Evolutionary conservation across 2,329 filamentous ascomycete genomes (phyloP), one percentile per base, ranked within the genome.

Genomic region (Zarea fungicola): DNA sequence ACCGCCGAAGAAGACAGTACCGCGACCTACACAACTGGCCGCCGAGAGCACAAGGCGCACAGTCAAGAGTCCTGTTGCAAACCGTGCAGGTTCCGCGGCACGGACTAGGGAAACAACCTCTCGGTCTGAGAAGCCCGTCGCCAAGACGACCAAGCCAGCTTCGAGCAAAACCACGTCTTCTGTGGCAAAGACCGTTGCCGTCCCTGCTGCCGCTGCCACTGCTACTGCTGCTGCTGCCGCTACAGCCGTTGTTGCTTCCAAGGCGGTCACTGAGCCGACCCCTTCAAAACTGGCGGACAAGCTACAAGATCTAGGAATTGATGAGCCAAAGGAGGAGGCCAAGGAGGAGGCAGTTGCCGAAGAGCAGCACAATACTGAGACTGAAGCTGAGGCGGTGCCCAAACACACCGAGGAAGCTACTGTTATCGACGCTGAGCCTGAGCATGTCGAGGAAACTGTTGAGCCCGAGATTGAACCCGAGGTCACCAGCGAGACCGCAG

Each of bases 1-100:
- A 1, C 76, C 78, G 2, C 76, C 77, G 0, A 67, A 70, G 49
- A 77, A 69, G 54, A 52, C 59, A 0, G 47, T 60, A 5, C 31
- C 44, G 4, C 42, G 43, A 13, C 28, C 42, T 37, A 43, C 51
- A 9, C 22, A 32, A 6, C 16, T 41, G 19, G 36, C 26, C 14
- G 25, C 26, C n/a, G 49, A 39, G 10, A 28, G 21, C 18, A 11
- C 21, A 35, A 56, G 56, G 35, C 48, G 49, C 14, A 52, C 54
- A 9, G 49, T 53, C 35, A 65, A 60, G 52, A 59, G 56, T 42
- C 49, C 55, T 3, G 54, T 49, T 5, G 13, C 16, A 16, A 18
- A 39, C 16, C 53, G 55, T 13, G 42, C 49, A n/a, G 37, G 31
- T 4, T 46, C 42, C 37, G 39, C 32, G 18, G 39, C 46, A 11